Base-by-base conservation (phyloP, 225 moss, liverwort and hornwort genomes). In the Polytrichum commune region DNA sequence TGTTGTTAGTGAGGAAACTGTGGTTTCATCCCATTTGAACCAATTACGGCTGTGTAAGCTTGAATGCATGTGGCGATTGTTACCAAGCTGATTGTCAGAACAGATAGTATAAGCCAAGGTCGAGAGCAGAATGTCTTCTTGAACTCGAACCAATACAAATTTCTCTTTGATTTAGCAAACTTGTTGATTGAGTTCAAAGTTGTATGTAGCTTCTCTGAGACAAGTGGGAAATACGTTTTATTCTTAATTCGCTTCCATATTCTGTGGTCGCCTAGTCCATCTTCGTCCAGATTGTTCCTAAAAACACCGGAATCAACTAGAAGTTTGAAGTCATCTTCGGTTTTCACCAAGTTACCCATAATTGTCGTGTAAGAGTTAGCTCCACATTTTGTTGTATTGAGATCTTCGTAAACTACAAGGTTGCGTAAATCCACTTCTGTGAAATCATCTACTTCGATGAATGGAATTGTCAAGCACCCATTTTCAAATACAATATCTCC, bases 391-490 rank as follows among this genome's bases (percentile, higher is more conserved):
- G 27, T 28, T 4, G 0, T 1, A 10, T 63, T 4, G 16, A 24
- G 13, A 13, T 24, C 16, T 25, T 24, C 23, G 16, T 23, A 24
- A 22, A 63, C 5, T 4, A 63, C 63, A 28, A 63, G 63, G 24
- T 63, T 63, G 7, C 23, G 63, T 13, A 63, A 25, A 7, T 3
- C 2, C 25, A 7, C 5, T 63, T 63, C 27, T 28, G 27, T 63
- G 9, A 0, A 13, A 63, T 63, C 63, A 63, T 3, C 0, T 26
- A 63, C 16, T 63, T 25, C 27, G 24, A 63, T 63, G 10, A 63
- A 28, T 63, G 63, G 27, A 10, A 63, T 63, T 28, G 7, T 63
- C 24, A 63, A 63, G 13, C 63, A 63, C 63, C 63, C 63, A 63
- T 63, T 63, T 8, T 63, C 27, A 63, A 63, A 63, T 63, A 10